Evolutionary conservation across 495 filamentous ascomycete species (phyloP).

Genomic region (Clavariopsis aquatica): DNA sequence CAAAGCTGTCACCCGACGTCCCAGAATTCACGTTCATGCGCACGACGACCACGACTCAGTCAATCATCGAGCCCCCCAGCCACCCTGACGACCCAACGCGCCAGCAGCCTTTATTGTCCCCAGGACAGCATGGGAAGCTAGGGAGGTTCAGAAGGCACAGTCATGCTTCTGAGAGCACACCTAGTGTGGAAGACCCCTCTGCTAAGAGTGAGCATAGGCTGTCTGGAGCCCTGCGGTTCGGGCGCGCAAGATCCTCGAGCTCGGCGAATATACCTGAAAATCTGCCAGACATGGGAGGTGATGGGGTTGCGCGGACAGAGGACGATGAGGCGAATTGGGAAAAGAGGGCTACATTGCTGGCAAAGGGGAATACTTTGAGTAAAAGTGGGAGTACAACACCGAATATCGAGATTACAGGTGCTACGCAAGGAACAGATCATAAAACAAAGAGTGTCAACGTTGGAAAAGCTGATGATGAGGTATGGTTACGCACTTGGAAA

Average conservation of each 20-base stretch:
- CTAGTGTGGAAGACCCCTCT: conserved; percentile 45
- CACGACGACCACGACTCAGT: conserved; percentile 76
- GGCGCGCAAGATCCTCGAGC: conserved; percentile 52
- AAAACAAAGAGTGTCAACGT: conserved; percentile 42
- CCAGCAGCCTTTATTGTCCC: conserved; percentile 29
- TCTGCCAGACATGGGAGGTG: conserved; percentile 57
- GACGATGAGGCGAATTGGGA: conserved; percentile 71
- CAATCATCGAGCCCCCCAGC: conserved; percentile 69
- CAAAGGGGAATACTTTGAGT: conserved; percentile 59
- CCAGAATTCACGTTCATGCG: conserved; percentile 84
- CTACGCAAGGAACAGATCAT: conserved; percentile 26
- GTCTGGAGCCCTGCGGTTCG: conserved; percentile 70
- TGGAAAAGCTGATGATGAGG: conserved; percentile 31
- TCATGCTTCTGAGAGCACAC: conserved; percentile 41
- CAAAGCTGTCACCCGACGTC: conserved; percentile 42
- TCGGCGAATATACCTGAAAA: conserved; percentile 76
- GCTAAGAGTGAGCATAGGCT: conserved; percentile 48
- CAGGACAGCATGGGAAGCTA: conserved; percentile 38
- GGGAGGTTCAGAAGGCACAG: conserved; percentile 50
- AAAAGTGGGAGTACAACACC: conserved; percentile 32
- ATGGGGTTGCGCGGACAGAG: conserved; percentile 51
- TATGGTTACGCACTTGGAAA: conserved; percentile 13
- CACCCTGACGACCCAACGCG: conserved; percentile 48
- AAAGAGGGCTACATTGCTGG: conserved; percentile 82
- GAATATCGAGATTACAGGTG: conserved; percentile 52